Evolutionary conservation across 164 flowering plant species (phyloP).

Genomic region (Cinnamomum chago): DNA sequence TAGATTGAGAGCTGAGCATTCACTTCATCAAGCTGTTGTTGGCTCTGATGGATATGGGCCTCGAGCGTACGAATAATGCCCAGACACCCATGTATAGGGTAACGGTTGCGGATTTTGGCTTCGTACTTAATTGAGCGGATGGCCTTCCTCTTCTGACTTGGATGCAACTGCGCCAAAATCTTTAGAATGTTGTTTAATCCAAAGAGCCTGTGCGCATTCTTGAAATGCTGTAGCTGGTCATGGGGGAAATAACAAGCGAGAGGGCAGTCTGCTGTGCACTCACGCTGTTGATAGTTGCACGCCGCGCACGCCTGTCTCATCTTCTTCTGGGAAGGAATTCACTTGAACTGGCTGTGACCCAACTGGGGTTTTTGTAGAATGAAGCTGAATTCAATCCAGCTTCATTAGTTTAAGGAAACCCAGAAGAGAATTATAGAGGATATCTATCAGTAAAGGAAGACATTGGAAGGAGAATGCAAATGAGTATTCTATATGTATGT

Average conservation of each 20-base stretch:
- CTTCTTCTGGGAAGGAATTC: conserved; percentile 10
- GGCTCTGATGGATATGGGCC: conserved; percentile 10
- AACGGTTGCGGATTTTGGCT: conserved; percentile 28
- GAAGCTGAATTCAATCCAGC: background rate
- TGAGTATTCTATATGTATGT: too few relatives aligned
- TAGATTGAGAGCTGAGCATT: conserved; percentile 36
- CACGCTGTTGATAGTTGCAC: conserved; percentile 57
- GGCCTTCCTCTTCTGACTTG: conserved; percentile 24
- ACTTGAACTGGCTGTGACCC: too few relatives aligned
- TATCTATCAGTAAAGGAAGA: background rate
- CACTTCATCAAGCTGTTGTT: conserved; percentile 50
- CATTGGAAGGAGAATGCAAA: background rate
- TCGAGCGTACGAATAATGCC: conserved; percentile 23
- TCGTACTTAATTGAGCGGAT: conserved; percentile 36
- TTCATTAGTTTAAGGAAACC: background rate
- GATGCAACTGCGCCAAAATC: conserved; percentile 20
- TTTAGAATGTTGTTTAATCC: conserved; percentile 51
- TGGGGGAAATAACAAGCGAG: conserved; percentile 45
- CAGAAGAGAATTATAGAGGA: background rate
- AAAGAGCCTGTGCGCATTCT: conserved; percentile 48
- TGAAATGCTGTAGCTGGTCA: conserved; percentile 36
- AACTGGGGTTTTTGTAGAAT: background rate
- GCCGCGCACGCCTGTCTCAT: conserved; percentile 64
- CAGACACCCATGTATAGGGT: conserved; percentile 42
- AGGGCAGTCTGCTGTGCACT: conserved; percentile 45